Evolutionary conservation across 2,329 filamentous ascomycete species (phyloP).

Genomic region (Neobulgaria alba): DNA sequence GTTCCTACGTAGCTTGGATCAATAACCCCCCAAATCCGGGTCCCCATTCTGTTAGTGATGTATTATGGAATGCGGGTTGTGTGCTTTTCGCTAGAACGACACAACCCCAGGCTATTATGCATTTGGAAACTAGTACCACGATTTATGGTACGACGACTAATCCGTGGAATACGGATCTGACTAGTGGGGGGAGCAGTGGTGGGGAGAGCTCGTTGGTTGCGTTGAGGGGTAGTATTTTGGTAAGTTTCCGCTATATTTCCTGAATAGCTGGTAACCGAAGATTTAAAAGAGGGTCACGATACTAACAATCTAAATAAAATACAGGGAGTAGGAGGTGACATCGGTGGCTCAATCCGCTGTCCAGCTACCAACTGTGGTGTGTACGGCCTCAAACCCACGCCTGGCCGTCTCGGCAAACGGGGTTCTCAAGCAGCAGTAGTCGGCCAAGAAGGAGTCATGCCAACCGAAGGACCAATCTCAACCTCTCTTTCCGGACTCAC

Average conservation of each 20-base stretch:
- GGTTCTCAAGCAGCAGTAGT: slow-evolving; percentile 35
- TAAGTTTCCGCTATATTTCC: slow-evolving; percentile 54
- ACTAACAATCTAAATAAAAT: neutral
- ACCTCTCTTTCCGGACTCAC: slow-evolving; percentile 41
- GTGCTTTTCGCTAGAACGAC: slow-evolving; percentile 46
- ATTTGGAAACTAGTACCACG: slow-evolving; percentile 4
- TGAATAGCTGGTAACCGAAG: slow-evolving; percentile 20
- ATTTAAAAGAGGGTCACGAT: neutral
- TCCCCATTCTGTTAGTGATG: slow-evolving; percentile 38
- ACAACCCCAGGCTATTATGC: slow-evolving; percentile 44
- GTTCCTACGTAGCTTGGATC: slow-evolving; percentile 38
- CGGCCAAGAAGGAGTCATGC: slow-evolving; percentile 26
- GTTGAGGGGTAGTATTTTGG: slow-evolving; percentile 42
- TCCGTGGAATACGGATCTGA: slow-evolving; percentile 46
- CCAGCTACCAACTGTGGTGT: slow-evolving; percentile 40
- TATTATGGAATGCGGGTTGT: slow-evolving; percentile 37
- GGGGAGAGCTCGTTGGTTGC: slow-evolving; percentile 53
- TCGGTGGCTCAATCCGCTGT: slow-evolving; percentile 3
- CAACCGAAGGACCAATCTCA: slow-evolving; percentile 30
- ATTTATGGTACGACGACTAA: slow-evolving; percentile 36
- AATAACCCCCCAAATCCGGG: slow-evolving; percentile 25
- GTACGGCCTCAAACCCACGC: slow-evolving; percentile 40
- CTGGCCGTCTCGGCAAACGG: slow-evolving; percentile 33
- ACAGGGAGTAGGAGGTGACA: neutral
- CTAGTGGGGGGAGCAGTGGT: slow-evolving; percentile 53